A percentile compares a stretch with the other conserved stretches of the same genome.
phyloP scores from a whole-genome alignment of 139 green algal species.

The Edaphochlamys debaryana region DNA sequence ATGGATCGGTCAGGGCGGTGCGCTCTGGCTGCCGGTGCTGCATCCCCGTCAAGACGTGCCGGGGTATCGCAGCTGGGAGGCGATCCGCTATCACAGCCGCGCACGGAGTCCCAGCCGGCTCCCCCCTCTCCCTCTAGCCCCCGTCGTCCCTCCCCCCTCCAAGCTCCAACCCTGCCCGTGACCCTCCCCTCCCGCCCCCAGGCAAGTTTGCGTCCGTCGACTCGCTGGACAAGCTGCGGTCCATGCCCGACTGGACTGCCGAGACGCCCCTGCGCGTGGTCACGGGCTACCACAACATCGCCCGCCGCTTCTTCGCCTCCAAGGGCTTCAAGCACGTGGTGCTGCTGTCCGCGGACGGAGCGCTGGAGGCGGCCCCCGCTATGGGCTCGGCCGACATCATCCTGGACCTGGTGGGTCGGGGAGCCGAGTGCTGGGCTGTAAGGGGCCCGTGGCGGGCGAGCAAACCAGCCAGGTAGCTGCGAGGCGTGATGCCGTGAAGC shows the following conservation, averaged over 20 bases:
- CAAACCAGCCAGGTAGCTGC: too few relatives aligned
- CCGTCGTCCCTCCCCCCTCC: too few relatives aligned
- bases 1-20: too few relatives aligned
- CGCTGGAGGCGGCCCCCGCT: slow-evolving; percentile 94
- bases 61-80: too few relatives aligned
- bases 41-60: too few relatives aligned
- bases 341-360: slow-evolving; percentile 88
- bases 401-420: slow-evolving; percentile 87
- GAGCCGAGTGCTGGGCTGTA: not conserved
- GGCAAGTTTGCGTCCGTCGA: slow-evolving; percentile 69
- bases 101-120: too few relatives aligned
- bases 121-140: too few relatives aligned
- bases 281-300: slow-evolving; percentile 71
- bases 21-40: too few relatives aligned
- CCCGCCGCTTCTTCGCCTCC: slow-evolving; percentile 84
- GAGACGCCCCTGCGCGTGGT: slow-evolving; percentile 81
- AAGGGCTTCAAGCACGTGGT: slow-evolving; percentile 89
- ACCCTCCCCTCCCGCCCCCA: not conserved
- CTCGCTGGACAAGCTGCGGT: slow-evolving; percentile 73
- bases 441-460: not conserved
- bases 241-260: slow-evolving; percentile 87
- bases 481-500: not conserved
- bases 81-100: too few relatives aligned
- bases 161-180: not conserved
- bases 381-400: slow-evolving; percentile 99